These are phyloP conservation scores for Cladosporium sp. DNA, from an alignment of 2,329 filamentous ascomycete genomes.

Conservation along the genomic window DNA sequence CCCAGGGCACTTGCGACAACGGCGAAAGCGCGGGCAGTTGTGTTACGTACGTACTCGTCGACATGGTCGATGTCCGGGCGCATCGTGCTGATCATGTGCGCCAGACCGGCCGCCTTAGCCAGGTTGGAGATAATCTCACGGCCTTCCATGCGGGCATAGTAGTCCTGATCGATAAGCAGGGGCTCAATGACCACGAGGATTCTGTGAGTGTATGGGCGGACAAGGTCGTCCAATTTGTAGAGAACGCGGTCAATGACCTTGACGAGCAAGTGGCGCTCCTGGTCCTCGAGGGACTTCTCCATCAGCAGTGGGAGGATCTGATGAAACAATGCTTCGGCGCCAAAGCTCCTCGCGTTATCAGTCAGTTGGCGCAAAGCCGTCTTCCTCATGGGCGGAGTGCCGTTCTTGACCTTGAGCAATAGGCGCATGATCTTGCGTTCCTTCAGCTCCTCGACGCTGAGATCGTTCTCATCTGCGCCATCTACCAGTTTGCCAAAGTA, in stretches of 20 bases:
- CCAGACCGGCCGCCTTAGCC: constrained; percentile 89
- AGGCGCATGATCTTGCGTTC: constrained; percentile 98
- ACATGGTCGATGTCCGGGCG: constrained; percentile 96
- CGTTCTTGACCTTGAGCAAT: constrained; percentile 97
- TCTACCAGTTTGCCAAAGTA: constrained; percentile 98
- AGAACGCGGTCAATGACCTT: constrained; percentile 98
- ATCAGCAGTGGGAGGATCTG: constrained; percentile 95
- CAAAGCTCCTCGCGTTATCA: constrained; percentile 94
- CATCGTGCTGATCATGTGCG: constrained; percentile 99
- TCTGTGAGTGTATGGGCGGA: constrained; percentile 94
- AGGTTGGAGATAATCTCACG: constrained; percentile 98
- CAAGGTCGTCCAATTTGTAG: constrained; percentile 96
- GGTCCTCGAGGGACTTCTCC: constrained; percentile 96
- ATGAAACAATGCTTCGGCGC: constrained; percentile 88
- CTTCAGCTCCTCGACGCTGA: constrained; percentile 93
- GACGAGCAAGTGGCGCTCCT: constrained; percentile 94
- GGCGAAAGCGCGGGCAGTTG: constrained; percentile 91
- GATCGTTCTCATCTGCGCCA: constrained; percentile 80
- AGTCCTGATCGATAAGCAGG: constrained; percentile 98
- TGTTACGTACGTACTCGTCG: constrained; percentile 97
- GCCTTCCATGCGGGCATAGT: constrained; percentile 96
- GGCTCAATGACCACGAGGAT: constrained; percentile 98
- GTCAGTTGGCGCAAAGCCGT: constrained; percentile 94
- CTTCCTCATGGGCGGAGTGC: constrained; percentile 97
- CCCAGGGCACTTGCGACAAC: constrained; percentile 94